These are phyloP conservation scores for Scedosporium aurantiacum DNA, from an alignment of 2,329 filamentous ascomycete species.

Conservation along the genomic window DNA sequence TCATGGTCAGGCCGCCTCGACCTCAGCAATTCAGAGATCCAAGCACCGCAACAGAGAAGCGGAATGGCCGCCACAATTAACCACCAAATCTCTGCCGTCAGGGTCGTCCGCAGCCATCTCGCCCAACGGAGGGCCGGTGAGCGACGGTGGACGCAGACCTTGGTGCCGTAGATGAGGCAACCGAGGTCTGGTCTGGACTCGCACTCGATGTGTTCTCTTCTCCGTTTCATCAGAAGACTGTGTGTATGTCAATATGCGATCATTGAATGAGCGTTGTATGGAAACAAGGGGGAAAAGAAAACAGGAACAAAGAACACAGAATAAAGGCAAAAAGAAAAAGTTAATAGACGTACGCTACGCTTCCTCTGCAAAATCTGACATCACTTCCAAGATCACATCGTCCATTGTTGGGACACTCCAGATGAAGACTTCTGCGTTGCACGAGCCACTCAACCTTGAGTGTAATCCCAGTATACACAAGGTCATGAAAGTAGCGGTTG, in stretches of 20 bases:
- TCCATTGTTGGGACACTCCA: constrained; percentile 52
- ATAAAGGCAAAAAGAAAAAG: neutral
- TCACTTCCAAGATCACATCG: constrained; percentile 49
- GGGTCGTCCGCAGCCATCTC: constrained; percentile 30
- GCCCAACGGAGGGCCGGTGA: constrained; percentile 33
- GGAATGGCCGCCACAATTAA: constrained; percentile 31
- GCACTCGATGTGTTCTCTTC: constrained; percentile 50
- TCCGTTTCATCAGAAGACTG: constrained; percentile 46
- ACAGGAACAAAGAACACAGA: neutral
- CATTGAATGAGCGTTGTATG: neutral
- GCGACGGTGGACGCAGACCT: constrained; percentile 32
- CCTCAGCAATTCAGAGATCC: constrained; percentile 17
- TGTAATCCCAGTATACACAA: constrained; percentile 54
- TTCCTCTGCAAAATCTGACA: constrained; percentile 47
- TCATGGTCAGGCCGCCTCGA: constrained; percentile 8
- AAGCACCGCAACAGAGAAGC: constrained; percentile 27
- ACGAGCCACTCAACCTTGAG: constrained; percentile 62
- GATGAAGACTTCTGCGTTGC: constrained; percentile 48
- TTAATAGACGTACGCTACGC: constrained; percentile 35
- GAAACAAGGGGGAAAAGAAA: neutral
- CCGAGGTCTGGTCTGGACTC: constrained; percentile 45
- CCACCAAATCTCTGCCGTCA: constrained; percentile 40
- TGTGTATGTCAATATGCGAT: neutral
- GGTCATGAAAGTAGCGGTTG: constrained; percentile 48
- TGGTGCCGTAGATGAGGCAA: constrained; percentile 42